phyloP scores from a whole-genome alignment of 176 grass and related monocot species.

The Aegilops tauschii region DNA sequence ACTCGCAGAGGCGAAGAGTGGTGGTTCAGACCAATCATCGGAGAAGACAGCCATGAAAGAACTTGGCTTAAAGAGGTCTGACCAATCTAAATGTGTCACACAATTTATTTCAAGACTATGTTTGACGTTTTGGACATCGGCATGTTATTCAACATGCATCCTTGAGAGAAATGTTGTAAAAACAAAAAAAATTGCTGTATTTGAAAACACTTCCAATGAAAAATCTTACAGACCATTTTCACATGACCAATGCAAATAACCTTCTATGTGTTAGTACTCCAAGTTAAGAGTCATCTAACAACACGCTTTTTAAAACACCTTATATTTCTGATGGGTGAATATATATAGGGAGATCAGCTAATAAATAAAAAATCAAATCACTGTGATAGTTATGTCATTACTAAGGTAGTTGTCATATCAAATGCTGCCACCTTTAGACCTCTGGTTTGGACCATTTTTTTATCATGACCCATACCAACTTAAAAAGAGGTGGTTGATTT shows the following conservation, averaged over 20 bases:
- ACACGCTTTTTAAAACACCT: not conserved
- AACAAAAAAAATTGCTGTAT: not conserved
- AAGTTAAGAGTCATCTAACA: not conserved
- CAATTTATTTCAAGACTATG: not conserved
- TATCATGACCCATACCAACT: not conserved
- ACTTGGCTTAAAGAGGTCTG: constrained; percentile 60
- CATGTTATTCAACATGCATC: not conserved
- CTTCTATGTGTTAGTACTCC: not conserved
- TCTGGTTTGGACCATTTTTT: not conserved
- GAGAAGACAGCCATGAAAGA: constrained; percentile 54
- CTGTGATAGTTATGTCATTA: not conserved
- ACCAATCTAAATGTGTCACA: not conserved
- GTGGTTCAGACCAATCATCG: not conserved
- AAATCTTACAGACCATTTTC: not conserved
- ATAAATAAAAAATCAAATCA: not conserved
- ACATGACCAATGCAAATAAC: not conserved
- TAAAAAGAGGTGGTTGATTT: not conserved
- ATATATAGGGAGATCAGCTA: not conserved
- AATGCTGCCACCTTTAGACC: not conserved
- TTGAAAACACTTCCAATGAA: not conserved
- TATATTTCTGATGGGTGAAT: not conserved
- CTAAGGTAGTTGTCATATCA: not conserved
- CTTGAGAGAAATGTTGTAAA: not conserved
- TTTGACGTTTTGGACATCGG: not conserved
- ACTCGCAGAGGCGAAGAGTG: not conserved